Conservation (phyloP, 2,329 filamentous ascomycete species). For the Clarireedia sp. region DNA sequence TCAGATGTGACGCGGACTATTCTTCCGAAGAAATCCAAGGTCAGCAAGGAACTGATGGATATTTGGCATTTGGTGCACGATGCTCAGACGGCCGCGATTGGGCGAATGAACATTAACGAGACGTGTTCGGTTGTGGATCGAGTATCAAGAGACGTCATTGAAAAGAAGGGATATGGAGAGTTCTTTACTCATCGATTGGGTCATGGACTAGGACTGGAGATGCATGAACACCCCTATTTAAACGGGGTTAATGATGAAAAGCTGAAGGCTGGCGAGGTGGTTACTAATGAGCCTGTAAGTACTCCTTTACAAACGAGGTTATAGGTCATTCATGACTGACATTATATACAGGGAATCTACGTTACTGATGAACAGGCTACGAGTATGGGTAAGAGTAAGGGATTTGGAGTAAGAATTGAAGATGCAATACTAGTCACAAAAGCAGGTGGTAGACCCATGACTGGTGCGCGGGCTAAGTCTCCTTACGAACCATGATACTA, state of each 20-base stretch:
- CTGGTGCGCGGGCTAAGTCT: constrained; percentile 18
- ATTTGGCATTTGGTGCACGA: constrained; percentile 53
- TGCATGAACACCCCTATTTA: constrained; percentile 56
- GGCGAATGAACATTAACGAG: constrained; percentile 41
- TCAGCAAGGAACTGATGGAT: constrained; percentile 31
- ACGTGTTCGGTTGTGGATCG: constrained; percentile 53
- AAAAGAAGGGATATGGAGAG: constrained; percentile 38
- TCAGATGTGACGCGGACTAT: constrained; percentile 57
- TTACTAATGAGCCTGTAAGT: constrained; percentile 49
- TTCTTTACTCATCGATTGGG: constrained; percentile 55
- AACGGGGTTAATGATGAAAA: constrained; percentile 49
- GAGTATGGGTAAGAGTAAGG: constrained; percentile 27
- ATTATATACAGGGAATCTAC: constrained; percentile 42
- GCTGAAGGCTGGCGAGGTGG: constrained; percentile 50
- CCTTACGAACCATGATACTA: constrained; percentile 22
- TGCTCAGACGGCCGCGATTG: constrained; percentile 48
- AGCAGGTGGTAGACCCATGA: constrained; percentile 36
- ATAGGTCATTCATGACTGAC: background rate
- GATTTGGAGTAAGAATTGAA: constrained; percentile 55
- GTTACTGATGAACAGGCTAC: constrained; percentile 32
- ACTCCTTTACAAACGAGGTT: background rate
- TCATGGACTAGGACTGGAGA: constrained; percentile 57
- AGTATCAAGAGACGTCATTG: constrained; percentile 47
- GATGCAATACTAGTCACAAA: constrained; percentile 51
- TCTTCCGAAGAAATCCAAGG: constrained; percentile 16